These are phyloP conservation scores for Nakazawaea holstii DNA, from an alignment of 805 yeast genomes.

Conservation along the genomic window DNA sequence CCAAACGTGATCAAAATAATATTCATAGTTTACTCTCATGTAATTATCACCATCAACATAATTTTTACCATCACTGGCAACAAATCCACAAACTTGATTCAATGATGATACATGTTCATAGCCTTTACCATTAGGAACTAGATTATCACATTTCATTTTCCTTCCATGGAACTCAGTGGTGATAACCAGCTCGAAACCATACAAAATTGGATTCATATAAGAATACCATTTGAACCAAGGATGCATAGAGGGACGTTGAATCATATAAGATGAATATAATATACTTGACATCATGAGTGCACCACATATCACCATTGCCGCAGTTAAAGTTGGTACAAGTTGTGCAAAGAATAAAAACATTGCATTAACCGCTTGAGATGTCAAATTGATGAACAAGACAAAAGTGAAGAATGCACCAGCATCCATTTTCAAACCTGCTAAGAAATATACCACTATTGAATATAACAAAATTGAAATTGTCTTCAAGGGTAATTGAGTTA, in stretches of 20 bases:
- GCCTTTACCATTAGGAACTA: constrained; percentile 52
- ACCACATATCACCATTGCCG: constrained; percentile 59
- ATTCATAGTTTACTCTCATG: constrained; percentile 27
- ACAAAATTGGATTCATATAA: constrained; percentile 42
- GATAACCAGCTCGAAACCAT: constrained; percentile 49
- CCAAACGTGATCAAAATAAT: constrained; percentile 37
- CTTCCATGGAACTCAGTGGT: constrained; percentile 52
- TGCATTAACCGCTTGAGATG: constrained; percentile 42
- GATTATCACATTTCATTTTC: constrained; percentile 42
- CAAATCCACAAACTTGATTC: constrained; percentile 45
- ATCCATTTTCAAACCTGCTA: constrained; percentile 43
- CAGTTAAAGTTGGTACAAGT: constrained; percentile 37
- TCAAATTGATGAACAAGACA: constrained; percentile 35
- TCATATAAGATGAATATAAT: constrained; percentile 59
- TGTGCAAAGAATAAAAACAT: constrained; percentile 53
- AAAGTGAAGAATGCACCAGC: constrained; percentile 54
- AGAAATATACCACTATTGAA: constrained; percentile 44
- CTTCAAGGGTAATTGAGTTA: constrained; percentile 55
- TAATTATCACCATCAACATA: constrained; percentile 44
- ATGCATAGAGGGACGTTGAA: constrained; percentile 52
- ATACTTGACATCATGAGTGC: constrained; percentile 41
- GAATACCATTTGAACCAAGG: constrained; percentile 61
- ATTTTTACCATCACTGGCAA: constrained; percentile 52
- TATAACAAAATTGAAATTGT: constrained; percentile 42
- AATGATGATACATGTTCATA: constrained; percentile 35